Conservation (phyloP, 2,329 filamentous ascomycete species). For the Pseudogymnoascus sp. region DNA sequence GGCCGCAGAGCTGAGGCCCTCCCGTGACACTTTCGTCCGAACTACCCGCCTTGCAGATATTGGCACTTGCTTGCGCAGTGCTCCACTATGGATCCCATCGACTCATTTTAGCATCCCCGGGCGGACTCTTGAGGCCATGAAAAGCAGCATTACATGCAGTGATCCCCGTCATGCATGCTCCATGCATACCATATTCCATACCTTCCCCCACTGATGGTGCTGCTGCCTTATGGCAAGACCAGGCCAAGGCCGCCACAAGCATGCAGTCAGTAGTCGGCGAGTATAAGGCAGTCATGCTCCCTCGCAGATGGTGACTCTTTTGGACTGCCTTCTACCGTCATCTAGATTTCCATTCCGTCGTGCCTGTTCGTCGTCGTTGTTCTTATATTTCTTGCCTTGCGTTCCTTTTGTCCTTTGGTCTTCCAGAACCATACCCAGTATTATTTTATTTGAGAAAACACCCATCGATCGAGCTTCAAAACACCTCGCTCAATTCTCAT, state of each 20-base stretch:
- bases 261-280: neutral
- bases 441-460: neutral
- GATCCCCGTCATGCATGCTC: slow-evolving; percentile 1
- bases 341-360: slow-evolving; percentile 6
- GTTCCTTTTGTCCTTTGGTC: neutral
- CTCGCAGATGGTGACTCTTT: slow-evolving; percentile 7
- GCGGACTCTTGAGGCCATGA: neutral
- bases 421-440: slow-evolving; percentile 3
- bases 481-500: neutral
- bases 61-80: neutral
- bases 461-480: neutral
- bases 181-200: slow-evolving; percentile 3
- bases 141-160: slow-evolving; percentile 3
- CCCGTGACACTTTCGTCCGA: slow-evolving; percentile 5
- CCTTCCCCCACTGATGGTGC: slow-evolving; percentile 2
- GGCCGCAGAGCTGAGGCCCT: slow-evolving; percentile 6
- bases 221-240: slow-evolving; percentile 1
- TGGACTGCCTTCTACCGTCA: slow-evolving; percentile 1
- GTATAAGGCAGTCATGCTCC: slow-evolving; percentile 9
- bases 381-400: slow-evolving; percentile 8
- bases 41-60: neutral
- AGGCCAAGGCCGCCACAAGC: neutral
- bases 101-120: slow-evolving; percentile 2
- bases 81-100: neutral
- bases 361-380: slow-evolving; percentile 7